These are phyloP conservation scores for Parasitella parasitica DNA, from an alignment of 371 early-diverging fungal species.

Conservation along the genomic window DNA sequence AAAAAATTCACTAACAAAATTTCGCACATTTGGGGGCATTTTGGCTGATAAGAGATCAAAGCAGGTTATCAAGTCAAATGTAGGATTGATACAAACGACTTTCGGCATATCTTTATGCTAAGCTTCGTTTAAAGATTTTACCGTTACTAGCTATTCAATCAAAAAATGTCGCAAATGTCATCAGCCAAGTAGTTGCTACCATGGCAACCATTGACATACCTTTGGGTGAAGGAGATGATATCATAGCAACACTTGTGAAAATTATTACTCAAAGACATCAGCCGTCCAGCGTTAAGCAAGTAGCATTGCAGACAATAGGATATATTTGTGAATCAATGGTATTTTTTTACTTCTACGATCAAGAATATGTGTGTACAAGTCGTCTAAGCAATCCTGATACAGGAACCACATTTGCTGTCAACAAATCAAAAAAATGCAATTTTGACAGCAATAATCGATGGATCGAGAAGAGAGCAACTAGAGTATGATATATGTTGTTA, in stretches of 20 bases:
- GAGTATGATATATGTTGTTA: not conserved
- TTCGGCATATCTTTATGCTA: not conserved
- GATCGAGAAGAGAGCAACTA: not conserved
- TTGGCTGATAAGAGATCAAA: not conserved
- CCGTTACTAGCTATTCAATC: not conserved
- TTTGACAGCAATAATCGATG: conserved; percentile 1
- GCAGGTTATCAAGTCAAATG: not conserved
- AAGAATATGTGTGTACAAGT: too few species aligned
- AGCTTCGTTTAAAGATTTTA: not conserved
- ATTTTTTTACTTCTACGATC: too few species aligned
- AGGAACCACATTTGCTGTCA: not conserved
- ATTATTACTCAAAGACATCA: not conserved
- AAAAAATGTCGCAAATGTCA: not conserved
- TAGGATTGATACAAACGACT: not conserved
- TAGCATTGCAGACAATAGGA: not conserved
- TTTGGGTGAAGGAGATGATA: not conserved
- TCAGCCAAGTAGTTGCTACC: not conserved
- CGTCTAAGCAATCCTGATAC: too few species aligned
- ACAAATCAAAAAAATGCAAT: not conserved
- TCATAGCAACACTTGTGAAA: not conserved
- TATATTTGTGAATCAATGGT: conserved; percentile 8
- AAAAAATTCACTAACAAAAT: not conserved
- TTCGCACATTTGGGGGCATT: not conserved
- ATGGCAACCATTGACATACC: not conserved
- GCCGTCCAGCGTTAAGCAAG: not conserved